phyloP scores from a whole-genome alignment of 2,329 filamentous ascomycete genomes.

The Mollisiaceae sp. region DNA sequence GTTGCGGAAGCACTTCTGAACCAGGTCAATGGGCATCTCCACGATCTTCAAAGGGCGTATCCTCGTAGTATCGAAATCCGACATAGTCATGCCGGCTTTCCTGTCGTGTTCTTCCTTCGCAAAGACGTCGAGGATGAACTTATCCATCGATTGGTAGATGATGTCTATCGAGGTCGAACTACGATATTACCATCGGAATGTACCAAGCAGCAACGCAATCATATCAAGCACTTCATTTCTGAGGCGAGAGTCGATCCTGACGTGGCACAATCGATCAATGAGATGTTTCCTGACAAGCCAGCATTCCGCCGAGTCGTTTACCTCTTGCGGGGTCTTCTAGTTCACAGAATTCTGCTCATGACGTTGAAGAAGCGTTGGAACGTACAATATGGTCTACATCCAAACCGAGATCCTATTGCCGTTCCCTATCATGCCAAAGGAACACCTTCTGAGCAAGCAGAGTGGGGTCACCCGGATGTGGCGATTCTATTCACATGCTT shows the following conservation, averaged over 20 bases:
- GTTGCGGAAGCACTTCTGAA: constrained; percentile 40
- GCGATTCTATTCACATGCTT: constrained; percentile 69
- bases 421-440: constrained; percentile 73
- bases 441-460: constrained; percentile 62
- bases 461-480: constrained; percentile 73
- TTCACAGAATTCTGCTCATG: constrained; percentile 58
- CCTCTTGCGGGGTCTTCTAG: constrained; percentile 67
- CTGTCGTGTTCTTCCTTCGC: constrained; percentile 54
- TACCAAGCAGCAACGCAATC: constrained; percentile 37
- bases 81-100: constrained; percentile 46
- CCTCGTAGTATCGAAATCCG: constrained; percentile 51
- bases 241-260: constrained; percentile 33
- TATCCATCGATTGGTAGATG: constrained; percentile 40
- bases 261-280: constrained; percentile 35
- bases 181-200: constrained; percentile 32
- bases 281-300: constrained; percentile 43
- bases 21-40: constrained; percentile 41
- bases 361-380: constrained; percentile 61
- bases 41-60: constrained; percentile 44
- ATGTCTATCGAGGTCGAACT: constrained; percentile 42
- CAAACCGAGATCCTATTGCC: constrained; percentile 60
- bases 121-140: constrained; percentile 46
- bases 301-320: constrained; percentile 48
- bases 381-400: constrained; percentile 65
- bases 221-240: constrained; percentile 37